Percentiles rank a stretch among this genome's conserved stretches.
These are phyloP conservation scores for Microdochium trichocladiopsis DNA, from an alignment of 2,329 filamentous ascomycete species.

Conservation along the genomic window DNA sequence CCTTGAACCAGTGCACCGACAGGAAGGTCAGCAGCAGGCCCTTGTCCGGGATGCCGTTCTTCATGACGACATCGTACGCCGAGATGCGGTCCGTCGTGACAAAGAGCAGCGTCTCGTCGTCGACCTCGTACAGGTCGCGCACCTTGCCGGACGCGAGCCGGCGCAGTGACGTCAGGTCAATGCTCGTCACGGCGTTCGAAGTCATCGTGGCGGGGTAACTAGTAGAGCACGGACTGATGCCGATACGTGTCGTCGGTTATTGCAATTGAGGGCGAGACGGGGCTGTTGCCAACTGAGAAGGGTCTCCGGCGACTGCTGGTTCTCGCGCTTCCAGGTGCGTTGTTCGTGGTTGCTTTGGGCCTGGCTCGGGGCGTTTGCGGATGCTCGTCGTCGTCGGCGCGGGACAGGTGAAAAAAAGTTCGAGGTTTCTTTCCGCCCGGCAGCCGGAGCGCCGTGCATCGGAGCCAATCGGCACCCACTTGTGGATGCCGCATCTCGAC, in stretches of 20 bases:
- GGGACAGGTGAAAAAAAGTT: background rate
- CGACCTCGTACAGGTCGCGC: slow-evolving; percentile 70
- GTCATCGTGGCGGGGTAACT: slow-evolving; percentile 1
- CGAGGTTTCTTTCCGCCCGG: background rate
- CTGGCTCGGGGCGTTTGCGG: background rate
- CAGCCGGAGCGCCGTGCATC: slow-evolving; percentile 3
- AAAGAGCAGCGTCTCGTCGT: slow-evolving; percentile 68
- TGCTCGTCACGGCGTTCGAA: slow-evolving; percentile 12
- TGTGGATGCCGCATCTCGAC: background rate
- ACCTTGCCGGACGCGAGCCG: slow-evolving; percentile 53
- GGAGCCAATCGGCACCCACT: slow-evolving; percentile 8
- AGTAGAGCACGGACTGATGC: too few relatives aligned
- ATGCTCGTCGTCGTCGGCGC: background rate
- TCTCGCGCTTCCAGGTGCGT: too few relatives aligned
- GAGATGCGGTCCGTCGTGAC: slow-evolving; percentile 87
- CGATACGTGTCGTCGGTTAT: too few relatives aligned
- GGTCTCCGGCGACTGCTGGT: too few relatives aligned
- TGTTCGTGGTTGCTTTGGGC: too few relatives aligned
- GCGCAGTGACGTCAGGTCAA: slow-evolving; percentile 21
- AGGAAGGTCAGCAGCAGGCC: slow-evolving; percentile 41
- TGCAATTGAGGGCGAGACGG: too few relatives aligned
- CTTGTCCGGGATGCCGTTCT: slow-evolving; percentile 56
- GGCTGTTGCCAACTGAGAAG: too few relatives aligned
- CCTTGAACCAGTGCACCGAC: slow-evolving; percentile 46
- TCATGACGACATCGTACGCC: slow-evolving; percentile 87